Percentiles rank a stretch among this genome's conserved stretches.
These are phyloP conservation scores for Pythium aquatile DNA, from an alignment of 352 stramenopile species.

Conservation along the genomic window DNA sequence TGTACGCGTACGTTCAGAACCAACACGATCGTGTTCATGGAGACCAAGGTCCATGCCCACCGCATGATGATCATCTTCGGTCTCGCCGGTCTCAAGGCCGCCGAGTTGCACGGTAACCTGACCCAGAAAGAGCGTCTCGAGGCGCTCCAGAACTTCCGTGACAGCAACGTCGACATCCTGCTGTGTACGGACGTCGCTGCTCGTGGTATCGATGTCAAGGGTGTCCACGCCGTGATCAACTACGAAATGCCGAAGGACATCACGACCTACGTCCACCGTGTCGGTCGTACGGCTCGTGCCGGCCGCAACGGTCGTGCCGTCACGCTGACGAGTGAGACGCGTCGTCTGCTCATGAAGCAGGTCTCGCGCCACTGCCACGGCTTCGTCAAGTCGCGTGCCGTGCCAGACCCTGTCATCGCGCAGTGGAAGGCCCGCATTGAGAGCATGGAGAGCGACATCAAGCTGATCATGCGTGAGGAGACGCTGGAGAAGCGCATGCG, in stretches of 20 bases:
- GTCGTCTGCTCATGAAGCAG: conserved; percentile 94
- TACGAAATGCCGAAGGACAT: conserved; percentile 99
- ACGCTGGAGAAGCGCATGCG: conserved; percentile 89
- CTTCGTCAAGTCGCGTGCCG: conserved; percentile 90
- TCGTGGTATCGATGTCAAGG: conserved; percentile 97
- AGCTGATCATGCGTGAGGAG: conserved; percentile 85
- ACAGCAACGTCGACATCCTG: conserved; percentile 94
- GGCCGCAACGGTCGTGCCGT: conserved; percentile 91
- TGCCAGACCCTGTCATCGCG: conserved; percentile 84
- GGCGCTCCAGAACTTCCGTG: conserved; percentile 95
- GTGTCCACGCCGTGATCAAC: conserved; percentile 99
- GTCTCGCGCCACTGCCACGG: conserved; percentile 86
- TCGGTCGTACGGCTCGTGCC: conserved; percentile 97
- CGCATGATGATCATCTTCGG: conserved; percentile 96
- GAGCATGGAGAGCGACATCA: conserved; percentile 77
- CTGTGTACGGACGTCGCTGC: conserved; percentile 98
- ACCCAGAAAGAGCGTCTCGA: conserved; percentile 95
- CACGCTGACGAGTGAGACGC: conserved; percentile 88
- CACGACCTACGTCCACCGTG: conserved; percentile 98
- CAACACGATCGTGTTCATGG: conserved; percentile 99
- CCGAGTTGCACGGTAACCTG: conserved; percentile 98
- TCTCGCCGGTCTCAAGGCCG: conserved; percentile 94
- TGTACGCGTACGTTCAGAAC: conserved; percentile 94
- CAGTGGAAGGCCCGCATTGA: conserved; percentile 87
- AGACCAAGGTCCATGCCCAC: conserved; percentile 97